Percentiles rank a stretch among this genome's conserved stretches.
Evolutionary conservation across 805 yeast genomes (phyloP).

Genomic region (Wickerhamiella spandovensis): DNA sequence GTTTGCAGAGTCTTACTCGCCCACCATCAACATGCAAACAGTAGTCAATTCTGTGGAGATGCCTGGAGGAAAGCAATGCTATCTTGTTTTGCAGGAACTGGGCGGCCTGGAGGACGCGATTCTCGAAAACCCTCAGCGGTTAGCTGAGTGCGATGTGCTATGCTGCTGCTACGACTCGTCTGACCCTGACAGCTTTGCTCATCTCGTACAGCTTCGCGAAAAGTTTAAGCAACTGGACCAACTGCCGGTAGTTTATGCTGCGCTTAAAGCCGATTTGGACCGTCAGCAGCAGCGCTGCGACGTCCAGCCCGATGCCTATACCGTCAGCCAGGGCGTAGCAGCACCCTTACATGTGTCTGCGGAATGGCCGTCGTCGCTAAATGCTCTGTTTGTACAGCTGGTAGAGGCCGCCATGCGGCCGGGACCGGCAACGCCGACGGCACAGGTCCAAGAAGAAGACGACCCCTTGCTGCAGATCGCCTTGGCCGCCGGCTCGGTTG

Average conservation of each 20-base stretch:
- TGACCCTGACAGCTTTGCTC: slow-evolving; percentile 88
- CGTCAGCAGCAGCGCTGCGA: slow-evolving; percentile 85
- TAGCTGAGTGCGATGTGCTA: slow-evolving; percentile 81
- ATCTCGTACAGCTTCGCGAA: slow-evolving; percentile 55
- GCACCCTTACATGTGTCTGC: slow-evolving; percentile 88
- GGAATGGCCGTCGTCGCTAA: slow-evolving; percentile 74
- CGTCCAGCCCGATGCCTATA: slow-evolving; percentile 76
- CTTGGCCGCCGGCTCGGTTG: slow-evolving; percentile 37
- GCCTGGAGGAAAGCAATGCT: slow-evolving; percentile 91
- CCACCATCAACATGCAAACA: slow-evolving; percentile 66
- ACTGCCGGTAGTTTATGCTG: slow-evolving; percentile 79
- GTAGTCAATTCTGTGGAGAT: slow-evolving; percentile 89
- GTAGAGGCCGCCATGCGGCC: slow-evolving; percentile 84
- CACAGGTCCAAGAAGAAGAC: slow-evolving; percentile 38
- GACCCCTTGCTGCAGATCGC: slow-evolving; percentile 47
- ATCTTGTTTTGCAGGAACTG: slow-evolving; percentile 76
- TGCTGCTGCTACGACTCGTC: slow-evolving; percentile 89
- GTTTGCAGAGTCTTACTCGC: slow-evolving; percentile 57
- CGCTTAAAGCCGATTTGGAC: slow-evolving; percentile 88
- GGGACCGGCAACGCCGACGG: slow-evolving; percentile 48
- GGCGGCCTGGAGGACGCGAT: slow-evolving; percentile 80
- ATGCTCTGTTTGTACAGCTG: slow-evolving; percentile 71
- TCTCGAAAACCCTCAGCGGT: slow-evolving; percentile 49
- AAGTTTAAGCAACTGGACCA: slow-evolving; percentile 44
- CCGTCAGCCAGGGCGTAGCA: slow-evolving; percentile 47